Conservation (phyloP, 306 rosid genomes). For the Prunus mume region DNA sequence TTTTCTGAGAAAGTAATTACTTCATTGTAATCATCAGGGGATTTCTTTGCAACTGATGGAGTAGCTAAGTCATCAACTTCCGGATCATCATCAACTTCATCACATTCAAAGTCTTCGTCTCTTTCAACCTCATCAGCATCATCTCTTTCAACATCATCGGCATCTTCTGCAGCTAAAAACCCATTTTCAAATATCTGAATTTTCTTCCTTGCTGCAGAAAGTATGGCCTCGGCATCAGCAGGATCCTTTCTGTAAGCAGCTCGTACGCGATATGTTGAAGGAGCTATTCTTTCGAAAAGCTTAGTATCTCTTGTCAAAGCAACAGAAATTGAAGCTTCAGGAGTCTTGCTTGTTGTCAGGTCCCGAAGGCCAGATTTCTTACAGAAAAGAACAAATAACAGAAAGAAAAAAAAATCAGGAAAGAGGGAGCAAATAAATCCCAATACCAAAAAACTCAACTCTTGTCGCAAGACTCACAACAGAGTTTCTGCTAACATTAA, state of each 20-base stretch:
- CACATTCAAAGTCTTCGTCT: conserved; percentile 94
- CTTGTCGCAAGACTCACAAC: background rate
- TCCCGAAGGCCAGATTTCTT: conserved; percentile 99
- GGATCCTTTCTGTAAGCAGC: conserved; percentile 92
- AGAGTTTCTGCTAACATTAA: background rate
- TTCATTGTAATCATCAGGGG: conserved; percentile 46
- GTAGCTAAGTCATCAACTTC: conserved; percentile 78
- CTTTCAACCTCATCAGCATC: conserved; percentile 94
- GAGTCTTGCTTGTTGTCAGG: conserved; percentile 95
- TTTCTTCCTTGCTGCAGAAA: conserved; percentile 91
- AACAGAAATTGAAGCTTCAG: conserved; percentile 98
- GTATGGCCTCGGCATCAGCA: conserved; percentile 81
- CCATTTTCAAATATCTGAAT: conserved; percentile 95
- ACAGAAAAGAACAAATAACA: conserved; percentile 10
- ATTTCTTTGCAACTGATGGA: conserved; percentile 48
- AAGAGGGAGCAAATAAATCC: background rate
- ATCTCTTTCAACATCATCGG: conserved; percentile 84
- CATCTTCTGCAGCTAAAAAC: conserved; percentile 80
- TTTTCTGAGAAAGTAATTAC: conserved; percentile 41
- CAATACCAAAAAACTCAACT: background rate
- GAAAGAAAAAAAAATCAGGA: conserved; percentile 8
- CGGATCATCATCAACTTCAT: conserved; percentile 94
- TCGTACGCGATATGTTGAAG: conserved; percentile 95
- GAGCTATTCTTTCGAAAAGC: conserved; percentile 98
- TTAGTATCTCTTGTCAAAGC: conserved; percentile 98